Conservation (phyloP, 106 monocot genomes). For the Dioscorea dumetorum region DNA sequence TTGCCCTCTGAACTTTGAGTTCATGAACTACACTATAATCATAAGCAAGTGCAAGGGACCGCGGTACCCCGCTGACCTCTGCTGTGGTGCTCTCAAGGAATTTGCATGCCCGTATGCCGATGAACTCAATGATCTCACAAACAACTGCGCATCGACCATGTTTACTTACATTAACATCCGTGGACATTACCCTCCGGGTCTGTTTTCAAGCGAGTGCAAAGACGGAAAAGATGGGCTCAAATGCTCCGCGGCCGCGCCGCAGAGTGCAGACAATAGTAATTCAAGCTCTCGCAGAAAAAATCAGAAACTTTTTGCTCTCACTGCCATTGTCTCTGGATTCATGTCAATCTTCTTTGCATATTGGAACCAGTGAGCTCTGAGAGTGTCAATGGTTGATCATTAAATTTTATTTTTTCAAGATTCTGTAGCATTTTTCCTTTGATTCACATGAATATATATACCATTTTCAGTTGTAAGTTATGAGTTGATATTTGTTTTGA, state of each 20-base stretch:
- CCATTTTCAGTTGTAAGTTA: too few species aligned
- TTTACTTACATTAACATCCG: constrained; percentile 18
- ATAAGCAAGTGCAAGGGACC: constrained; percentile 43
- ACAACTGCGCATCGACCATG: constrained; percentile 21
- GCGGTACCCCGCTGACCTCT: constrained; percentile 9
- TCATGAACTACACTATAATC: constrained; percentile 29
- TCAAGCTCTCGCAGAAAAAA: background rate
- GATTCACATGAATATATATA: too few species aligned
- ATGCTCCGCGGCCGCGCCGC: background rate
- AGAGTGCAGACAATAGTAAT: background rate
- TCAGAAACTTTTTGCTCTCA: background rate
- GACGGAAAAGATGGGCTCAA: constrained; percentile 17
- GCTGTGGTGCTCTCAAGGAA: constrained; percentile 28
- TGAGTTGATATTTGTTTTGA: too few species aligned
- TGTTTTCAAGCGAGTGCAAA: constrained; percentile 26
- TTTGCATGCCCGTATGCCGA: constrained; percentile 24
- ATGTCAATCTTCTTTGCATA: background rate
- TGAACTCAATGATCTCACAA: constrained; percentile 19
- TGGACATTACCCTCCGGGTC: constrained; percentile 26
- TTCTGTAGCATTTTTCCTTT: too few species aligned
- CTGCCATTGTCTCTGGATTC: background rate
- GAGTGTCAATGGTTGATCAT: too few species aligned
- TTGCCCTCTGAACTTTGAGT: constrained; percentile 25
- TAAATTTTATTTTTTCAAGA: too few species aligned
- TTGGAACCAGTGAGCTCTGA: background rate